Base-by-base conservation (phyloP, 805 yeast species). In the Starmerella stigmatis region DNA sequence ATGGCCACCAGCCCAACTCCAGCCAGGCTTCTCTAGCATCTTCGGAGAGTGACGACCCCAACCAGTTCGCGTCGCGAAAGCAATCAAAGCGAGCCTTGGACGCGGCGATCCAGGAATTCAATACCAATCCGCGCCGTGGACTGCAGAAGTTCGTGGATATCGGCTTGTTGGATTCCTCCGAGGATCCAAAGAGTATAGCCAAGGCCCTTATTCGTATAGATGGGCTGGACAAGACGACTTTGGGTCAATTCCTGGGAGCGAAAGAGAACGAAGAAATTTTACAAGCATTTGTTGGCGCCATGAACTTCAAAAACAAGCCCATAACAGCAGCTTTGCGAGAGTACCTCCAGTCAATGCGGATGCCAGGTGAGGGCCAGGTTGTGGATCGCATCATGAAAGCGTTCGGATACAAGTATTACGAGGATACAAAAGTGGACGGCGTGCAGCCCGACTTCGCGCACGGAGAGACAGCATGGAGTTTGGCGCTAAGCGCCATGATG, bases 331-430 rank as follows among this genome's bases (percentile, higher is more conserved):
- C 97, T 0, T 68, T 92, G 67, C 74, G 98, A 54, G 69, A 66
- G 13, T 86, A 86, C 58, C 70, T 92, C 48, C 98, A 94, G 59
- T 72, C 77, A 39, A 94, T 92, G 66, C 73, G 98, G 61, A 72
- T 92, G 48, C 98, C 99, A 2, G 99, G 99, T 41, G 99, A 92
- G 65, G 88, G 96, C 5, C 99, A 92, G 66, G 89, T 92, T 59
- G 89, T 92, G 60, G 98, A 92, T 69, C 74, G 99, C 56, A 86
- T 79, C 60, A 85, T 94, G 96, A 74, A 92, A 61, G 89, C 92
- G 59, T 94, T 94, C 68, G 98, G 98, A 5, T 94, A 86, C 63
- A 73, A 94, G 54, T 92, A 79, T 60, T 79, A 79, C 19, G 78
- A 82, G 52, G 96, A 89, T 50, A 92, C 92, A 60, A 42, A 56